Percentiles rank a stretch among this genome's conserved stretches.
Conservation (phyloP, 768 basidiomycete genomes). For the Mycena galericulata region DNA sequence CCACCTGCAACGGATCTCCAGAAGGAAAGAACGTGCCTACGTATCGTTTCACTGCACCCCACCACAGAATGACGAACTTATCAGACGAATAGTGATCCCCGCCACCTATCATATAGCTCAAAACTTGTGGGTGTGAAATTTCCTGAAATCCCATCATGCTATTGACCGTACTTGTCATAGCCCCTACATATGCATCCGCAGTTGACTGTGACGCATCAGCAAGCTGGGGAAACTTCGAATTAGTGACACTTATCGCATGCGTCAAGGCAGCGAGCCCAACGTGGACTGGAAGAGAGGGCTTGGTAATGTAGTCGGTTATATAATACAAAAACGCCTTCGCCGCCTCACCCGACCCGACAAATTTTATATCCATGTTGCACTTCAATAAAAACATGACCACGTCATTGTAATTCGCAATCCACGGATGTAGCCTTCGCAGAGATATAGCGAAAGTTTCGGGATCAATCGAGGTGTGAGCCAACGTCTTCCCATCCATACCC, state of each 20-base stretch:
- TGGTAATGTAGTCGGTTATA: conserved; percentile 49
- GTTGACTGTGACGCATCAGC: not conserved
- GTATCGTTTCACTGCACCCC: not conserved
- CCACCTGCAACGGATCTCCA: no score
- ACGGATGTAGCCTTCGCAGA: conserved; percentile 1
- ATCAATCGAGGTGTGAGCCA: conserved; percentile 10
- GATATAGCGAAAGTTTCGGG: not conserved
- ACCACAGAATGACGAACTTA: conserved; percentile 21
- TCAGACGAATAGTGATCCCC: conserved; percentile 40
- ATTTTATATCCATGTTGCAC: conserved; percentile 44
- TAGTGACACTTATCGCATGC: not conserved
- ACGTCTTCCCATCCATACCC: not conserved
- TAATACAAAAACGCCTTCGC: conserved; percentile 47
- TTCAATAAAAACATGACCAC: conserved; percentile 32
- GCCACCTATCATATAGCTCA: conserved; percentile 41
- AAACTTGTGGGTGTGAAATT: conserved; percentile 44
- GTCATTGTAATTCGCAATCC: conserved; percentile 12
- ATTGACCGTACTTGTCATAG: conserved; percentile 27
- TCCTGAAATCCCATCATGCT: conserved; percentile 40
- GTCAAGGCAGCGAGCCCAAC: conserved; percentile 27
- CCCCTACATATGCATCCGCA: not conserved
- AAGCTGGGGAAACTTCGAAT: not conserved
- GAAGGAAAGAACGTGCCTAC: not conserved
- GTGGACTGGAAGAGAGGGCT: conserved; percentile 35
- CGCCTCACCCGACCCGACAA: conserved; percentile 41